Evolutionary conservation across 495 filamentous ascomycete genomes (phyloP).

Genomic region (Penicillium salamii): DNA sequence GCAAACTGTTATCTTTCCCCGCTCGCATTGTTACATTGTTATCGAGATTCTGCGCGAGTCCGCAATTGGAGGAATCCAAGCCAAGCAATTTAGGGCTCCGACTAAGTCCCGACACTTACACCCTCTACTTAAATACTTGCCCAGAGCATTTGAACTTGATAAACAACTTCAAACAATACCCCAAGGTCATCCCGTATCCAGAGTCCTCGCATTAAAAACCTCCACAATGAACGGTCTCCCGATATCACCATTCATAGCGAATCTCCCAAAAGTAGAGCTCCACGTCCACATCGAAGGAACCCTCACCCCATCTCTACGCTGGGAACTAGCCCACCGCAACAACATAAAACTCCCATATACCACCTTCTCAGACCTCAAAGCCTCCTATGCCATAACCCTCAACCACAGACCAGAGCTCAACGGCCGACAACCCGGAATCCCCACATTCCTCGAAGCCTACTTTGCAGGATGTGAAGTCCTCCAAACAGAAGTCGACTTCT

Average conservation of each 20-base stretch:
- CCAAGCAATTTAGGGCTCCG: neutral
- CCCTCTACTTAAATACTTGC: no score
- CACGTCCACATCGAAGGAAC: slow-evolving; percentile 47
- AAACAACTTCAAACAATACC: no score
- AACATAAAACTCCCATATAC: slow-evolving; percentile 27
- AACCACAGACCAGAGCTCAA: slow-evolving; percentile 34
- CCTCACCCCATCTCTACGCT: slow-evolving; percentile 34
- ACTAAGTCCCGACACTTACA: no score
- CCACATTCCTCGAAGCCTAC: slow-evolving; percentile 42
- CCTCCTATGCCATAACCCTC: slow-evolving; percentile 31
- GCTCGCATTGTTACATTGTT: slow-evolving; percentile 16
- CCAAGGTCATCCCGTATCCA: no score
- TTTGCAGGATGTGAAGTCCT: slow-evolving; percentile 40
- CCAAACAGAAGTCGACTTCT: slow-evolving; percentile 37
- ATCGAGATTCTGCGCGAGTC: neutral
- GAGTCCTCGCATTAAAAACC: neutral
- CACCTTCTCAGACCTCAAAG: slow-evolving; percentile 29
- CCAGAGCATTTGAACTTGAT: no score
- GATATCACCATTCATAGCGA: slow-evolving; percentile 29
- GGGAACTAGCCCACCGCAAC: slow-evolving; percentile 39
- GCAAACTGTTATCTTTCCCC: slow-evolving; percentile 21
- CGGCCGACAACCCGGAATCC: slow-evolving; percentile 28
- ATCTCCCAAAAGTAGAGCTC: slow-evolving; percentile 42
- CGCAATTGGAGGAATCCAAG: neutral
- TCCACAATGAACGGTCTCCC: slow-evolving; percentile 25